These are phyloP conservation scores for Metschnikowia baotianmanensis DNA, from an alignment of 805 yeast species.

Conservation along the genomic window DNA sequence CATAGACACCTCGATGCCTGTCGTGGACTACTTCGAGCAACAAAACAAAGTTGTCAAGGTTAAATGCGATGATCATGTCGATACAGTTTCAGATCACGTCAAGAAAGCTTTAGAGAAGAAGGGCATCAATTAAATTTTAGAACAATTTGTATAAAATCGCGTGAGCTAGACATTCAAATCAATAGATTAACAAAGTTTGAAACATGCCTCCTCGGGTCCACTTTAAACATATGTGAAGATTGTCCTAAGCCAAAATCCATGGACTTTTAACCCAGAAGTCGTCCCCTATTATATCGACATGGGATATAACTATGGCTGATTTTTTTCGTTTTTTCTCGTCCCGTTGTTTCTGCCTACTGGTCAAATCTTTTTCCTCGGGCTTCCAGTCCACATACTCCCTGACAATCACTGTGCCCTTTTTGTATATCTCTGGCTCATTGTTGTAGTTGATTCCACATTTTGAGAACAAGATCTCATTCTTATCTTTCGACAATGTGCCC, in stretches of 20 bases:
- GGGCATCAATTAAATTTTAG: conserved; percentile 25
- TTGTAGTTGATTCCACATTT: conserved; percentile 86
- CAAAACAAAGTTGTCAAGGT: conserved; percentile 75
- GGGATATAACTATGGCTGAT: conserved; percentile 43
- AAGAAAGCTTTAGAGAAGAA: conserved; percentile 54
- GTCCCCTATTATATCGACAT: conserved; percentile 63
- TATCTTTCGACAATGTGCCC: conserved; percentile 81
- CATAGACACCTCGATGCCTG: conserved; percentile 89
- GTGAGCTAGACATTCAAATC: neutral
- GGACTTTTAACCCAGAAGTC: conserved; percentile 58
- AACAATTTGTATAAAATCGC: neutral
- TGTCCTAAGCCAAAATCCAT: conserved; percentile 17
- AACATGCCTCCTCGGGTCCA: neutral
- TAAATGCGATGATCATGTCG: conserved; percentile 77
- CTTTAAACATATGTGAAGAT: neutral
- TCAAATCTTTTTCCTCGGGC: conserved; percentile 14
- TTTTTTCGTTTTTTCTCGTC: conserved; percentile 48
- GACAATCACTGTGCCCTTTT: conserved; percentile 72
- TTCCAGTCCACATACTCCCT: conserved; percentile 42
- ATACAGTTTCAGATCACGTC: conserved; percentile 70
- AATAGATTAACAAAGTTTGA: neutral
- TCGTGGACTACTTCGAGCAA: conserved; percentile 75
- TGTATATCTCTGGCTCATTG: conserved; percentile 82
- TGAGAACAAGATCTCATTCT: conserved; percentile 80
- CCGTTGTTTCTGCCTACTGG: conserved; percentile 50